phyloP scores from a whole-genome alignment of 345 rosid genomes.

The Hevea brasiliensis region DNA sequence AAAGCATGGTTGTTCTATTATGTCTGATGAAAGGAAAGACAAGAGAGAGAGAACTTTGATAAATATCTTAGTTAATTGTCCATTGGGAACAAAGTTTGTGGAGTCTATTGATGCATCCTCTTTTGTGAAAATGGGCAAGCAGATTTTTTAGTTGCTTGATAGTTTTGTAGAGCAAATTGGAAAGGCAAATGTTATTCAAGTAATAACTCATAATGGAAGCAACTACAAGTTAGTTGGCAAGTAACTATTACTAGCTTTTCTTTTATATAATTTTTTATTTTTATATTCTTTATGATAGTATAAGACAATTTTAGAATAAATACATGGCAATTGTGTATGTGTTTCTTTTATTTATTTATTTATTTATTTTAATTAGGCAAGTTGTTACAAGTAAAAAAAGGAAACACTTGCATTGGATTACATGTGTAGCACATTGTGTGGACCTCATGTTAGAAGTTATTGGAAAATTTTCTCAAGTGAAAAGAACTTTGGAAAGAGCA shows the following conservation, averaged over 20 bases:
- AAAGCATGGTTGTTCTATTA: too few relatives aligned
- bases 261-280: too few relatives aligned
- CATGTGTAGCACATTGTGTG: background rate
- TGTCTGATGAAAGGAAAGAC: background rate
- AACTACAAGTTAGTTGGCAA: background rate
- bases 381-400: background rate
- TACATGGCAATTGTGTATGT: too few relatives aligned
- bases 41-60: background rate
- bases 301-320: too few relatives aligned
- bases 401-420: background rate
- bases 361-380: too few relatives aligned
- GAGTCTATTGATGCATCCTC: background rate
- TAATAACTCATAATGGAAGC: background rate
- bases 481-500: too few relatives aligned
- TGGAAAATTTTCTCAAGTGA: background rate
- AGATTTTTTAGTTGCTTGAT: background rate
- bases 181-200: background rate
- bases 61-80: background rate
- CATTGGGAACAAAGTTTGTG: background rate
- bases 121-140: background rate
- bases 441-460: background rate
- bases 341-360: too few relatives aligned
- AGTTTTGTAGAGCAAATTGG: background rate
- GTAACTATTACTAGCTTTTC: too few relatives aligned
- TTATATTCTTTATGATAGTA: too few relatives aligned